A percentile compares a stretch with the other conserved stretches of the same genome.
Conservation (phyloP, 2,329 filamentous ascomycete species). For the Dothistroma pini region DNA sequence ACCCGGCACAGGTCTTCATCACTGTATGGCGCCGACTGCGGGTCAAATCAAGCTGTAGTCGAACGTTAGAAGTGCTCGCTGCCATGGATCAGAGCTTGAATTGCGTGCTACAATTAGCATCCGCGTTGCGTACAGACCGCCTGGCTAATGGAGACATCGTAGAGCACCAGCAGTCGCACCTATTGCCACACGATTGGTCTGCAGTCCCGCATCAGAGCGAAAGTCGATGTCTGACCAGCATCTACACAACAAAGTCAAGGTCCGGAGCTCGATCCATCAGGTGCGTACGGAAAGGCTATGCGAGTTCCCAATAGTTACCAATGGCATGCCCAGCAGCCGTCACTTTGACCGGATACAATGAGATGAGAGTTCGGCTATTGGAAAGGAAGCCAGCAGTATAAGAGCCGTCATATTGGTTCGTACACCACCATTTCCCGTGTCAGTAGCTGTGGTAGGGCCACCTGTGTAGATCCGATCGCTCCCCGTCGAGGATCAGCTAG, state of each 20-base stretch:
- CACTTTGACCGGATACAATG: neutral
- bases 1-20: neutral
- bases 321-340: no score
- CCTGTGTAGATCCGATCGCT: neutral
- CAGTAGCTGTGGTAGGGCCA: neutral
- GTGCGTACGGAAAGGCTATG: no score
- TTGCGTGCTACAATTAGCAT: neutral
- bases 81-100: neutral
- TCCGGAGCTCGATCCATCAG: neutral
- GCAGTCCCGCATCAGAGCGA: neutral
- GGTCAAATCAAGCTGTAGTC: neutral
- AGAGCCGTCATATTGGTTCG: neutral
- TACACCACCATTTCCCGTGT: neutral
- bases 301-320: no score
- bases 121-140: neutral
- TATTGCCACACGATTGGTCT: neutral
- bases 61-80: neutral
- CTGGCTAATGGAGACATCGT: neutral
- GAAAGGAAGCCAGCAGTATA: neutral
- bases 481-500: slow-evolving; percentile 1
- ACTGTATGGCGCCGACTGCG: neutral
- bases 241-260: neutral
- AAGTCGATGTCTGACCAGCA: neutral
- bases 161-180: neutral
- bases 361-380: neutral